Evolutionary conservation across 768 basidiomycete genomes (phyloP).

Genomic region (Tylopilus rubrobrunneus): DNA sequence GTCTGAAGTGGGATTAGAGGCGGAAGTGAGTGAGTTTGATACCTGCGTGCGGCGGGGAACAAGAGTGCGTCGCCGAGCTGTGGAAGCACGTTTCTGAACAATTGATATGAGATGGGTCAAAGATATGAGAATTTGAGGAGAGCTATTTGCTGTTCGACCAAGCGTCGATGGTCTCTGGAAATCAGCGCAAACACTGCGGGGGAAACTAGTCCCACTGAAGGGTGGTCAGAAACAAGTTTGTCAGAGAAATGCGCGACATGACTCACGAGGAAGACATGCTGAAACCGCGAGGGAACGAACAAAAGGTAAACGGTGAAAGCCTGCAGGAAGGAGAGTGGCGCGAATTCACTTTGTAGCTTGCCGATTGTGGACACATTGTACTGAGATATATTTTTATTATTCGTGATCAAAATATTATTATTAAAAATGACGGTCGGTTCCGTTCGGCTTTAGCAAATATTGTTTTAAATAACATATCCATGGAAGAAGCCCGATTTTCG

Average conservation of each 20-base stretch:
- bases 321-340: constrained; percentile 1
- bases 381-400: not conserved
- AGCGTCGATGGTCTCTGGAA: not conserved
- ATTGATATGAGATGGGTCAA: constrained; percentile 14
- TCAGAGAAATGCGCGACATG: not conserved
- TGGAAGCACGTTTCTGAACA: constrained; percentile 8
- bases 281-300: constrained; percentile 1
- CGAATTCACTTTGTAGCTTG: not conserved
- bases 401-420: too few species aligned
- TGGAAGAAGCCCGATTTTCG: too few species aligned
- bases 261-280: constrained; percentile 4
- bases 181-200: constrained; percentile 7
- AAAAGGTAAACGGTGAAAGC: constrained; percentile 2
- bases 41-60: constrained; percentile 3
- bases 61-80: not conserved
- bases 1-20: constrained; percentile 41
- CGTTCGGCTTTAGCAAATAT: too few species aligned
- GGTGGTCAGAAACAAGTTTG: too few species aligned
- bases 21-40: constrained; percentile 31
- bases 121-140: constrained; percentile 1
- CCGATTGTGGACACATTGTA: constrained; percentile 6
- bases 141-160: constrained; percentile 23
- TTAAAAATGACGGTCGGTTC: too few species aligned
- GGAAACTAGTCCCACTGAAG: constrained; percentile 19
- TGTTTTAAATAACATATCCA: too few species aligned